Evolutionary conservation across 345 rosid species (phyloP).

Genomic region (Iberis pinnata): DNA sequence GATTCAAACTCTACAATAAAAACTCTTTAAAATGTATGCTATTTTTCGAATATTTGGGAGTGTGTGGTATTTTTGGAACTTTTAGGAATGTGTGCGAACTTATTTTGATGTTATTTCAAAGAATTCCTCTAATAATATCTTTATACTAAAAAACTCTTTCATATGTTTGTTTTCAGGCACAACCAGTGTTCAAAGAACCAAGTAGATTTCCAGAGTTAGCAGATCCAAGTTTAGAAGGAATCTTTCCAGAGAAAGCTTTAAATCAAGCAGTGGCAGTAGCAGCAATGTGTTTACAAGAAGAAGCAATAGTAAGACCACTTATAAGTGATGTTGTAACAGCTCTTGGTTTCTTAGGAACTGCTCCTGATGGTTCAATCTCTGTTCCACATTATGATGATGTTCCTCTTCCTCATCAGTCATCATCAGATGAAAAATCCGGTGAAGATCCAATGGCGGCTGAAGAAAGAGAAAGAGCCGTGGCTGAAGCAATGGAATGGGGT

Average conservation of each 20-base stretch:
- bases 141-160: background rate
- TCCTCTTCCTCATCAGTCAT: background rate
- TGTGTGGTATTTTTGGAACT: too few relatives aligned
- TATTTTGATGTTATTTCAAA: too few relatives aligned
- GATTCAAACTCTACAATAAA: too few relatives aligned
- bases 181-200: constrained; percentile 65
- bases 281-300: constrained; percentile 86
- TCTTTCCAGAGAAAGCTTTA: constrained; percentile 51
- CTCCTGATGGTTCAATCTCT: constrained; percentile 29
- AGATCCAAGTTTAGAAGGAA: constrained; percentile 54
- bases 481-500: background rate
- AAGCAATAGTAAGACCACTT: constrained; percentile 53
- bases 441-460: constrained; percentile 2
- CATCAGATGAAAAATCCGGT: constrained; percentile 4
- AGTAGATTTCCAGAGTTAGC: constrained; percentile 49
- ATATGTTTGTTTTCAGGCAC: constrained; percentile 41
- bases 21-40: too few relatives aligned
- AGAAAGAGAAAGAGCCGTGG: background rate
- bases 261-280: constrained; percentile 79
- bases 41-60: too few relatives aligned
- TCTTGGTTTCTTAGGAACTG: constrained; percentile 57
- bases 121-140: too few relatives aligned
- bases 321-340: constrained; percentile 76
- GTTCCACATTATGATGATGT: constrained; percentile 25
- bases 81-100: too few relatives aligned